Conservation (phyloP, 2,329 filamentous ascomycete species). For the Ophiostoma ips region DNA sequence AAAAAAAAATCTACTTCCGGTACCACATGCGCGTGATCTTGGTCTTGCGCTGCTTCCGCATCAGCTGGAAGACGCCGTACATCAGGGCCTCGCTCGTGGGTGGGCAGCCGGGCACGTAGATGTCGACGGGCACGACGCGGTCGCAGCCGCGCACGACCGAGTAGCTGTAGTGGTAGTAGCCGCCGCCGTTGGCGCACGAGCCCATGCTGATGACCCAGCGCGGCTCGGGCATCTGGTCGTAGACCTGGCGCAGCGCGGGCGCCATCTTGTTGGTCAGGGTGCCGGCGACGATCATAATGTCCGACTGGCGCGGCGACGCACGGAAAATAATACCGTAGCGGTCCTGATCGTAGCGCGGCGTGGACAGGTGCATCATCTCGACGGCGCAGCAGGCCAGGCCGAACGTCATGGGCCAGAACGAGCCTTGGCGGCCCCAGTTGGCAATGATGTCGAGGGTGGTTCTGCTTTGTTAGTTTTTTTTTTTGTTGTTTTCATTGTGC, state of each 20-base stretch:
- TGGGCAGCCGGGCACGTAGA: constrained; percentile 53
- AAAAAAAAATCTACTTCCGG: constrained; percentile 24
- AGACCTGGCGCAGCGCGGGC: constrained; percentile 75
- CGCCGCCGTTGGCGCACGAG: constrained; percentile 56
- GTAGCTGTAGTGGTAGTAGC: constrained; percentile 64
- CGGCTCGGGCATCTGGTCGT: constrained; percentile 91
- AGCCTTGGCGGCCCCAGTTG: constrained; percentile 76
- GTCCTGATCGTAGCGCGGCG: constrained; percentile 80
- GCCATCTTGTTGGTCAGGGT: constrained; percentile 97
- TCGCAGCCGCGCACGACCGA: constrained; percentile 51
- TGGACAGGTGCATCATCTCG: constrained; percentile 88
- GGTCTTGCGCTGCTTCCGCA: constrained; percentile 51
- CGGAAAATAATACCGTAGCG: constrained; percentile 82
- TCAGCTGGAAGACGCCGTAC: constrained; percentile 50
- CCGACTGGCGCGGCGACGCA: constrained; percentile 72
- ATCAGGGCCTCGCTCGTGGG: constrained; percentile 33
- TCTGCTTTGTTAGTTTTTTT: constrained; percentile 26
- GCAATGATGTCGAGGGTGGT: constrained; percentile 65
- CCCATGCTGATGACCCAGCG: constrained; percentile 68
- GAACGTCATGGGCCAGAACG: constrained; percentile 81
- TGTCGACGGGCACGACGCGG: constrained; percentile 51
- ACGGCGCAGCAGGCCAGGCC: constrained; percentile 79
- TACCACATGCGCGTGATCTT: constrained; percentile 37
- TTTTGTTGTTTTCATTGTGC: background rate
- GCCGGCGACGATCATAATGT: constrained; percentile 88